Evolutionary conservation across 2,329 filamentous ascomycete species (phyloP).

Genomic region (Neocucurbitaria cava): DNA sequence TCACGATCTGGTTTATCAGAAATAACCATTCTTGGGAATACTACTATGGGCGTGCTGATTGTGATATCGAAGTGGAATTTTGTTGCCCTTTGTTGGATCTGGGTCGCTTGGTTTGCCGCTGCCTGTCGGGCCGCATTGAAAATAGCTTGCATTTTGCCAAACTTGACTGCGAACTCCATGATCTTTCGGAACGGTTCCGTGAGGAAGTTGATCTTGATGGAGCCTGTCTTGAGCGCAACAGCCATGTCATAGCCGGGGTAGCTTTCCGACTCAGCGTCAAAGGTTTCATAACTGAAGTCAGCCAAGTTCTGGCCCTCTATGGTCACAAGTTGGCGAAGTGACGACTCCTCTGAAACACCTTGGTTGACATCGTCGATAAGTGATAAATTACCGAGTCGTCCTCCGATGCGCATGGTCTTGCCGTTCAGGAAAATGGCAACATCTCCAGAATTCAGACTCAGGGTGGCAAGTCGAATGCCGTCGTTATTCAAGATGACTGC

Average conservation of each 20-base stretch:
- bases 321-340: constrained; percentile 84
- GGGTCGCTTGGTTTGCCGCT: constrained; percentile 89
- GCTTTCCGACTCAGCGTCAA: constrained; percentile 74
- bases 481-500: constrained; percentile 96
- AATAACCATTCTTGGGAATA: constrained; percentile 82
- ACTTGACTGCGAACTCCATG: constrained; percentile 96
- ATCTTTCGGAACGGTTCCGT: constrained; percentile 98
- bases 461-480: constrained; percentile 88
- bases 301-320: constrained; percentile 96
- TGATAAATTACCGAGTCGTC: constrained; percentile 84
- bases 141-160: constrained; percentile 98
- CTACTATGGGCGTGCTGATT: constrained; percentile 92
- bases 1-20: constrained; percentile 77
- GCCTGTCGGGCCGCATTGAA: constrained; percentile 97
- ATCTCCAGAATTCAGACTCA: constrained; percentile 91
- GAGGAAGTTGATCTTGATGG: constrained; percentile 94
- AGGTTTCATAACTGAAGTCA: constrained; percentile 97
- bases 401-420: constrained; percentile 85
- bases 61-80: constrained; percentile 94
- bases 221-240: constrained; percentile 87
- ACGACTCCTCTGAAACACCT: constrained; percentile 81
- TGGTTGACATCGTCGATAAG: constrained; percentile 93
- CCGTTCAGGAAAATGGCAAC: constrained; percentile 88
- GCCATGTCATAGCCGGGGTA: constrained; percentile 97
- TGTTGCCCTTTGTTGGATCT: constrained; percentile 87